These are phyloP conservation scores for Sporodiniella umbellata DNA, from an alignment of 371 early-diverging fungal genomes.

Conservation along the genomic window DNA sequence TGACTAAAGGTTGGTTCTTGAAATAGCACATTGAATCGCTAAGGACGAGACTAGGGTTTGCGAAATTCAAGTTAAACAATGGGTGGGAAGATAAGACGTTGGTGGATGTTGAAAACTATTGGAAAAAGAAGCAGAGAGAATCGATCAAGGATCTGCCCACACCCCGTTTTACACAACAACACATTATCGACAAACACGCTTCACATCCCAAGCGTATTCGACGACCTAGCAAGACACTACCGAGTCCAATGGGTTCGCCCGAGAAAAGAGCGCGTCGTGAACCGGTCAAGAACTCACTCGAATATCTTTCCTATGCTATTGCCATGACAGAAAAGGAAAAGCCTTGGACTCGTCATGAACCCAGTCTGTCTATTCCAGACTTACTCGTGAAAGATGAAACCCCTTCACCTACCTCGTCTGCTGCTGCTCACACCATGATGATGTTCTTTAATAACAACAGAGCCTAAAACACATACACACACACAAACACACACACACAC, in stretches of 20 bases:
- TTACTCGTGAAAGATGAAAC: slow-evolving; percentile 9
- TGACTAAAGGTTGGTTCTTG: too few species aligned
- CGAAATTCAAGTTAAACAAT: slow-evolving; percentile 35
- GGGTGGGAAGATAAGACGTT: slow-evolving; percentile 39
- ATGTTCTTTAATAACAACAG: neutral
- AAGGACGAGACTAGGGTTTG: slow-evolving; percentile 34
- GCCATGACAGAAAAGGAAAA: slow-evolving; percentile 28
- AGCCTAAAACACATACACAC: neutral
- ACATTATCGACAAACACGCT: slow-evolving; percentile 32
- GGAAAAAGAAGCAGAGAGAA: slow-evolving; percentile 32
- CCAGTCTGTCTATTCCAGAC: slow-evolving; percentile 4
- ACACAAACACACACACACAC: too few species aligned
- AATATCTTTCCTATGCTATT: slow-evolving; percentile 39
- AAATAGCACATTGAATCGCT: slow-evolving; percentile 29
- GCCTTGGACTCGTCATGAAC: neutral
- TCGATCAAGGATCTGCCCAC: slow-evolving; percentile 28
- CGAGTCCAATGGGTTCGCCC: neutral
- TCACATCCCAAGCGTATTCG: slow-evolving; percentile 17
- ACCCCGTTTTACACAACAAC: slow-evolving; percentile 43
- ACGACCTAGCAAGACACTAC: slow-evolving; percentile 3
- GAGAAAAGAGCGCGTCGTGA: neutral
- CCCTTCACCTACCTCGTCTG: neutral
- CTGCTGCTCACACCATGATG: neutral
- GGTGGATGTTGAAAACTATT: slow-evolving; percentile 32
- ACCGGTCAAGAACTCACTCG: slow-evolving; percentile 19